Conservation (phyloP, 371 early-diverging fungal genomes). For the Mucor saturninus region DNA sequence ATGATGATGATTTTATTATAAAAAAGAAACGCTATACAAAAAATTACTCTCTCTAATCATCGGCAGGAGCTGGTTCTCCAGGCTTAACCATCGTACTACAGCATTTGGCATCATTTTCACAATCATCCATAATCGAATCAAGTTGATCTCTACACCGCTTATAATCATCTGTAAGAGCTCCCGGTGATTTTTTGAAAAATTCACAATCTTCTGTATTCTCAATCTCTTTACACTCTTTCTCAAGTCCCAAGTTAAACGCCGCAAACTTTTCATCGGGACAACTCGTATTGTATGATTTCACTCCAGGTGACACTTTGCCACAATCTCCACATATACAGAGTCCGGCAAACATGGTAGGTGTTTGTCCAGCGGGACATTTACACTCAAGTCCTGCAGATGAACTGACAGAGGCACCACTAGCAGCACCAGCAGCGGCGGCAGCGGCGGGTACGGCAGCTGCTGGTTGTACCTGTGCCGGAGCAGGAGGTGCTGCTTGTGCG, state of each 20-base stretch:
- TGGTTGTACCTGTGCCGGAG: not conserved
- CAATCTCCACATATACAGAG: constrained; percentile 8
- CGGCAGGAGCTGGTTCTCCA: not conserved
- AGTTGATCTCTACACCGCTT: constrained; percentile 15
- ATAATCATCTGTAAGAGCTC: constrained; percentile 7
- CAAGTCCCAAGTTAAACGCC: not conserved
- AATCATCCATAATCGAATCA: constrained; percentile 20
- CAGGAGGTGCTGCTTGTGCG: not conserved
- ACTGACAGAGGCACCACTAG: not conserved
- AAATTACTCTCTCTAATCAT: not conserved
- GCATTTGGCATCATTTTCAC: constrained; percentile 14
- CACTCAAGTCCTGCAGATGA: not conserved
- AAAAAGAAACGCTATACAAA: not conserved
- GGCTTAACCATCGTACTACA: not conserved
- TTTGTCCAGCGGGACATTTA: not conserved
- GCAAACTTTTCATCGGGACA: constrained; percentile 1
- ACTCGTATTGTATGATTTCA: not conserved
- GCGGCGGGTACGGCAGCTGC: not conserved
- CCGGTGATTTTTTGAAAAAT: constrained; percentile 14
- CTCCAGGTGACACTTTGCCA: not conserved
- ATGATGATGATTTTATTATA: not conserved
- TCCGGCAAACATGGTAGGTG: not conserved
- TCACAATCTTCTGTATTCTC: constrained; percentile 26
- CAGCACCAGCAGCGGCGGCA: too few relatives aligned
- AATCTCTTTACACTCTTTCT: not conserved